Base-by-base conservation (phyloP, 1,284 basidiomycete species). In the Sphagnurus paluster region DNA sequence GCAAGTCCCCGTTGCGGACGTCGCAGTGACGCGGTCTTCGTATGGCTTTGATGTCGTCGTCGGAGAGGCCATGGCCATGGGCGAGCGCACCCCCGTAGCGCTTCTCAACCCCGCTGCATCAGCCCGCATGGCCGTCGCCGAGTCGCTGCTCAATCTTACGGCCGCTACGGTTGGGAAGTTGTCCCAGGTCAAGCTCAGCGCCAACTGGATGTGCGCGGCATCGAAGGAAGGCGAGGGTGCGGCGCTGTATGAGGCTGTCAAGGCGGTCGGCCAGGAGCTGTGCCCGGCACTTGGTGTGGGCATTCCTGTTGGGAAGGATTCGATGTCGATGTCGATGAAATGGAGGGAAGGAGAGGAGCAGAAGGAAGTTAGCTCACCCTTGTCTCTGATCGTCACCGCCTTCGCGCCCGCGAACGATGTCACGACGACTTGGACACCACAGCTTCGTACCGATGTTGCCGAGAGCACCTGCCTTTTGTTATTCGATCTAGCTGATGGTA, bases 171-270 rank as follows among this genome's bases (percentile, higher is more conserved):
- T 96, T 44, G 80, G 80, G 9, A 77, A 80, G 32, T 72, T 98
- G 11, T 74, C 77, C 4, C 75, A 78, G 46, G 83, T 98, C 62
- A 99, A 99, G 72, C 78, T 99, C 14, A 94, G 91, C 55, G 96
- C 96, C 44, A 99, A 99, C 69, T 99, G 97, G 97, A 99, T 99
- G 97, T 94, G 91, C 52, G 93, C 95, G 1, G 93, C 96, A 1
- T 85, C 84, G 11, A 89, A 94, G 65, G 80, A 82, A 40, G 93
- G 95, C 21, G 96, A 99, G 64, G 96, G 96, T 21, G 85, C 87
- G 1, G 84, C 81, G 16, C 75, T 99, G 43, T 99, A 97, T 69
- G 90, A 91, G 52, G 96, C 95, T 14, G 97, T 98, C 5, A 72
- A 88, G 53, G 93, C 97, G 2, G 82, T 99, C 39, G 96, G 97